Base-by-base conservation (phyloP, 2,329 filamentous ascomycete species). In the Pseudogymnoascus destructans region DNA sequence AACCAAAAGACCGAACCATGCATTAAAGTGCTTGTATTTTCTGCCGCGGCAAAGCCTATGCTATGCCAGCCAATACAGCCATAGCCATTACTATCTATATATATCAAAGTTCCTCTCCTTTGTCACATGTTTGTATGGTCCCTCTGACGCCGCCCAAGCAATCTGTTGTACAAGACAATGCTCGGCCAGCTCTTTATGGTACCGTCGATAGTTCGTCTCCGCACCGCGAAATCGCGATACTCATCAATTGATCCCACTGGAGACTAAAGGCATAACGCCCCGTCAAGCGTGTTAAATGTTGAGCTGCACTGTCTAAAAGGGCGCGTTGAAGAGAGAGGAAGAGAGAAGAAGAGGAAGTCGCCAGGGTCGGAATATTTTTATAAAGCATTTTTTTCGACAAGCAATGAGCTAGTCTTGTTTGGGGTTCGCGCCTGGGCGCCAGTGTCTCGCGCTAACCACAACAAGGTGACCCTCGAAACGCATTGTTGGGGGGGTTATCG, bases 61-160 rank as follows among this genome's bases (percentile, higher is more conserved):
- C 7, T 19, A 3, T 25, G 10, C 15, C 35, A 1, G 25, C 5
- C 30, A 55, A 55, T 7, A 21, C 32, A 40, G 25, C 30, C 52
- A 55, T 55, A 8, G 52, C 25, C n/a, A n/a, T n/a, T n/a, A n/a
- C n/a, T n/a, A n/a, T n/a, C n/a, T 23, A 21, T 55, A 36, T 55
- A 32, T 55, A 32, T 55, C 25, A 27, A 57, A 15, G 13, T 17
- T 57, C 30, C 21, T 27, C 55, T 36, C 19, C 55, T 46, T 46
- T 19, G 19, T 27, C 55, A 17, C 35, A 46, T 25, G 19, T 36
- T 57, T 46, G 86, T 90, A 67, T 75, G 83, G 79, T 79, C 74
- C 85, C 82, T 90, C 86, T 90, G 87, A 91, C 86, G 83, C 87
- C 81, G 85, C 82, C 85, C 80, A 79, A 80, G 81, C 81, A 86